Base-by-base conservation (phyloP, 805 yeast genomes). In the Vanderwaltozyma tropicalis region DNA sequence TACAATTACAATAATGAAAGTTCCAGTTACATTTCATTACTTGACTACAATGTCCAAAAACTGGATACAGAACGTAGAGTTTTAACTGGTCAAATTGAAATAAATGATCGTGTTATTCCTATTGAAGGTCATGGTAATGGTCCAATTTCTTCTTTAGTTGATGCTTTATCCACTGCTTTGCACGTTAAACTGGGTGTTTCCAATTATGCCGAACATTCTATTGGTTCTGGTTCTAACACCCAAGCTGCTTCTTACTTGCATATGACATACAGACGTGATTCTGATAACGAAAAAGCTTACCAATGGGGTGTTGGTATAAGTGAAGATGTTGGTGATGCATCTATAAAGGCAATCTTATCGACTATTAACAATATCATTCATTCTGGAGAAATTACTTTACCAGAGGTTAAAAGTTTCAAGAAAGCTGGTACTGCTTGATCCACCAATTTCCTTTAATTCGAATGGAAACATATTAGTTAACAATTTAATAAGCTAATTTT, bases 251-350 rank as follows among this genome's bases (percentile, higher is more conserved):
- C 89, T n/a, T 83, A 78, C 50, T 72, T 75, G 16, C 52, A 49
- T 28, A 17, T 51, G 19, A 42, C 45, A 9, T 49, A 44, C 33
- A 44, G 44, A 45, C 40, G 41, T 32, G 31, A 36, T 14, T 27
- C 28, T 19, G 42, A 42, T 17, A 42, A 46, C 21, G 45, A 43
- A 32, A 34, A 39, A 13, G 38, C 47, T 67, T 68, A 43, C 51
- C 76, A 69, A 47, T 84, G 94, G 94, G 95, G 95, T 59, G 85
- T 85, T 39, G 94, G 94, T 49, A 76, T 85, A 44, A 78, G 82
- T 55, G 86, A 77, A 58, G 92, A 84, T 61, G 86, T 80, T 29
- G 76, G 88, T 12, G 79, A 79, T 55, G 85, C 94, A 19, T 78
- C 88, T 8, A 72, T 84, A 43, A 70, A 72, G 49, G 74, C 89